Evolutionary conservation across 2,329 filamentous ascomycete genomes (phyloP).

Genomic region (Colletotrichum tofieldiae): DNA sequence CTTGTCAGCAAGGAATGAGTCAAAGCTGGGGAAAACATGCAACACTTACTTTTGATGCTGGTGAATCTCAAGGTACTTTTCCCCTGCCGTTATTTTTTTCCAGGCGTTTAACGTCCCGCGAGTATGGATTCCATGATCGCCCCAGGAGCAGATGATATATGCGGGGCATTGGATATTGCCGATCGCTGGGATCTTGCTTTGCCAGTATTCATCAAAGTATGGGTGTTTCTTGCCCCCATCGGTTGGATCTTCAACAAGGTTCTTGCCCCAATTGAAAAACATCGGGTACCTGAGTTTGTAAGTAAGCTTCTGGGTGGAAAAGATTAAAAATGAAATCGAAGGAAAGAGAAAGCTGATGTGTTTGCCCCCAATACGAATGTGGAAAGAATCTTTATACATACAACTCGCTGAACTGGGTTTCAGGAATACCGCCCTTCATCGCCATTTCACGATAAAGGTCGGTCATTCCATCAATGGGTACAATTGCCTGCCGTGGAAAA

Average conservation of each 20-base stretch:
- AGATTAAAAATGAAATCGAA: background rate
- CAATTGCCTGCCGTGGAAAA: background rate
- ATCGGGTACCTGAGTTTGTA: background rate
- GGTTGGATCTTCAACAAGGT: background rate
- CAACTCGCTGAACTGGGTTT: conserved; percentile 4
- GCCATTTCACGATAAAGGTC: conserved; percentile 11
- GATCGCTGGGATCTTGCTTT: conserved; percentile 2
- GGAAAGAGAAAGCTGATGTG: background rate
- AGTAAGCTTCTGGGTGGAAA: background rate
- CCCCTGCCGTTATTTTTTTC: background rate
- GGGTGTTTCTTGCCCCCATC: conserved; percentile 5
- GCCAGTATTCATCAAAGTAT: conserved; percentile 12
- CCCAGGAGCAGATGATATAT: conserved; percentile 3
- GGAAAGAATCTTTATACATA: background rate
- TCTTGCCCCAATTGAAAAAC: conserved; percentile 2
- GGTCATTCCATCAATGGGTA: conserved; percentile 8
- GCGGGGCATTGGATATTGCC: background rate
- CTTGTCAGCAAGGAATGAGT: background rate
- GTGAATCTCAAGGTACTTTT: conserved; percentile 1
- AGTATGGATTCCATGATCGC: background rate
- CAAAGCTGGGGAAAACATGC: background rate
- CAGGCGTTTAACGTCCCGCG: background rate
- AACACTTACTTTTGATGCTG: background rate
- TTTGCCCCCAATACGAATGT: background rate
- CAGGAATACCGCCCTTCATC: background rate